These are phyloP conservation scores for Aspergillus alliaceus DNA, from an alignment of 2,329 filamentous ascomycete species.

Conservation along the genomic window DNA sequence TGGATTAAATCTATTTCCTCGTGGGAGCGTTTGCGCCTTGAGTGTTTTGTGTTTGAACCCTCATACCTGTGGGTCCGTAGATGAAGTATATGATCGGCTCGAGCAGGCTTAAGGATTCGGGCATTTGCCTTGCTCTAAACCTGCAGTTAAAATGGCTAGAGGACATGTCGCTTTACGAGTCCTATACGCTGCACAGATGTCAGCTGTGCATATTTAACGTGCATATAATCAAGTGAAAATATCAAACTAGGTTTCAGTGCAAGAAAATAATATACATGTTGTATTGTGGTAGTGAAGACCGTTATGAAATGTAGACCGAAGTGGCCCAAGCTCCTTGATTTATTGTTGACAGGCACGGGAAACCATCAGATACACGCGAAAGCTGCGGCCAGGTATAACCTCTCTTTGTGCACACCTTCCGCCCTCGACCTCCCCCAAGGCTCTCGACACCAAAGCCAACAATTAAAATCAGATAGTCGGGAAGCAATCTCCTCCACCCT, in stretches of 20 bases:
- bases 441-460: background rate
- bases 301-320: background rate
- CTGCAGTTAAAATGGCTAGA: background rate
- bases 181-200: background rate
- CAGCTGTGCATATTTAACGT: background rate
- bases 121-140: background rate
- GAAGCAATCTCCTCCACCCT: conserved; percentile 5
- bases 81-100: background rate
- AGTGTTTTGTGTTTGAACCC: background rate
- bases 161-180: background rate
- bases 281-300: background rate
- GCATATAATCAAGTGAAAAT: background rate
- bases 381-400: background rate
- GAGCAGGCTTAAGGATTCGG: background rate
- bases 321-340: conserved; percentile 6
- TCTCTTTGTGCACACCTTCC: background rate
- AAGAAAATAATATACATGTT: background rate
- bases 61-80: background rate
- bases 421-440: background rate
- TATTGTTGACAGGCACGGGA: conserved; percentile 5
- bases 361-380: background rate
- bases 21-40: background rate
- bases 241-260: background rate
- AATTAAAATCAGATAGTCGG: background rate
- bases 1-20: conserved; percentile 41